These are phyloP conservation scores for Aechmea fasciata DNA, from an alignment of 176 grass and related monocot genomes.

Conservation along the genomic window DNA sequence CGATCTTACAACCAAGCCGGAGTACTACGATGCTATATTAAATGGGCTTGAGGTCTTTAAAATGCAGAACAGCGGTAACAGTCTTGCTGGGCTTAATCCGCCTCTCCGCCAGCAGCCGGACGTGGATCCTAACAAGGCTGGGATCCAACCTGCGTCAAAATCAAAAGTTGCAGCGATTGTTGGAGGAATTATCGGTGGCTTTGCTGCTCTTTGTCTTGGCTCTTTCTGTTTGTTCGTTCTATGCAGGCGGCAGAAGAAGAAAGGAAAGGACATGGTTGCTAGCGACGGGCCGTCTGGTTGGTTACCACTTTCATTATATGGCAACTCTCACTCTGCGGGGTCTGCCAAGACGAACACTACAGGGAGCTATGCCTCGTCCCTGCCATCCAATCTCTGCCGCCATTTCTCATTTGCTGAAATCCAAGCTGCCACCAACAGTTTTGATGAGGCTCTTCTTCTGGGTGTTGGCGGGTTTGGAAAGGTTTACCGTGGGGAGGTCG, in stretches of 20 bases:
- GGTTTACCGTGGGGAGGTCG: slow-evolving; percentile 55
- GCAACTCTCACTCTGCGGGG: slow-evolving; percentile 18
- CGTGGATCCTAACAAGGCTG: background rate
- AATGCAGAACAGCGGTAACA: slow-evolving; percentile 13
- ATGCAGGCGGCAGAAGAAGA: slow-evolving; percentile 40
- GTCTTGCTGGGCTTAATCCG: slow-evolving; percentile 48
- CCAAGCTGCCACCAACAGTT: slow-evolving; percentile 39
- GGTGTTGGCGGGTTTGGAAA: slow-evolving; percentile 71
- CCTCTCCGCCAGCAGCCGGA: background rate
- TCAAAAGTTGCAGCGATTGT: background rate
- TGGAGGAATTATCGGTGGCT: slow-evolving; percentile 31
- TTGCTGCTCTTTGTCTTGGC: slow-evolving; percentile 5
- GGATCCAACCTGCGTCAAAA: background rate
- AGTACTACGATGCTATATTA: slow-evolving; percentile 66
- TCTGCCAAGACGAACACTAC: slow-evolving; percentile 19
- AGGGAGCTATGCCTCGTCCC: slow-evolving; percentile 31
- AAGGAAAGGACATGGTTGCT: slow-evolving; percentile 15
- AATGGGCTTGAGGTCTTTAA: slow-evolving; percentile 86
- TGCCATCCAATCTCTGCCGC: slow-evolving; percentile 41
- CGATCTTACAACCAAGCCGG: slow-evolving; percentile 18
- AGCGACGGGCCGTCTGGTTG: slow-evolving; percentile 13
- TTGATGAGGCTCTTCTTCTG: slow-evolving; percentile 45
- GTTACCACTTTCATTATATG: slow-evolving; percentile 28
- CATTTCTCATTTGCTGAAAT: slow-evolving; percentile 55
- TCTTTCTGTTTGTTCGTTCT: slow-evolving; percentile 17